These are phyloP conservation scores for Rhinocladiella mackenziei DNA, from an alignment of 2,329 filamentous ascomycete genomes.

Conservation along the genomic window DNA sequence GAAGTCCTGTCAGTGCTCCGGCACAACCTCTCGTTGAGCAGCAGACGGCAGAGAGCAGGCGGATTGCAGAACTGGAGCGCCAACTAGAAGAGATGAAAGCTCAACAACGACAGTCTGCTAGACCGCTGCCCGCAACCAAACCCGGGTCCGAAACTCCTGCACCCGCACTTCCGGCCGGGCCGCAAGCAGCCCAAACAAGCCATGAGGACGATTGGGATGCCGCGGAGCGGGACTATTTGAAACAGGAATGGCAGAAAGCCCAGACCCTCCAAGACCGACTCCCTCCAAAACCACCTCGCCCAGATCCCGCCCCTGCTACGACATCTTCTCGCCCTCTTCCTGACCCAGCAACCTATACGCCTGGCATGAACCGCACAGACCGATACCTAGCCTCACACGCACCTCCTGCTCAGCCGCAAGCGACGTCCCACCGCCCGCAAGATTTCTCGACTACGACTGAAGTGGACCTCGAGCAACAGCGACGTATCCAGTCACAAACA, in stretches of 20 bases:
- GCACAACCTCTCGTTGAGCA: constrained; percentile 38
- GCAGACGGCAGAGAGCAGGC: constrained; percentile 52
- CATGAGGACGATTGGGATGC: constrained; percentile 56
- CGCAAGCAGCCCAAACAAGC: constrained; percentile 40
- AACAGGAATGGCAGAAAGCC: constrained; percentile 51
- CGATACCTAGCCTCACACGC: constrained; percentile 54
- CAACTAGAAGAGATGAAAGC: constrained; percentile 65
- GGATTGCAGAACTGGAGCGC: constrained; percentile 75
- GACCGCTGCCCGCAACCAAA: neutral
- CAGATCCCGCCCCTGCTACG: constrained; percentile 10
- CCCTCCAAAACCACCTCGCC: constrained; percentile 24
- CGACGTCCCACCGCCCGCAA: constrained; percentile 39
- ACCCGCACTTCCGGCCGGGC: constrained; percentile 18
- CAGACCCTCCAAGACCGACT: constrained; percentile 33
- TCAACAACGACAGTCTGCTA: constrained; percentile 50
- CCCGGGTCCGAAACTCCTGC: constrained; percentile 6
- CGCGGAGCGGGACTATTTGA: constrained; percentile 58
- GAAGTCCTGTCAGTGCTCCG: constrained; percentile 28
- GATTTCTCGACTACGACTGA: constrained; percentile 53
- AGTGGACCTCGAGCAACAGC: constrained; percentile 53
- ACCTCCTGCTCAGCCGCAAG: constrained; percentile 42
- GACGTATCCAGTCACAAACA: constrained; percentile 50
- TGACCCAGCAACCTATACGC: constrained; percentile 40
- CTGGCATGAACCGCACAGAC: constrained; percentile 48
- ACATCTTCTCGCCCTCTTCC: constrained; percentile 43